Evolutionary conservation across 495 filamentous ascomycete species (phyloP).

Genomic region (Podospora pseudocomata): DNA sequence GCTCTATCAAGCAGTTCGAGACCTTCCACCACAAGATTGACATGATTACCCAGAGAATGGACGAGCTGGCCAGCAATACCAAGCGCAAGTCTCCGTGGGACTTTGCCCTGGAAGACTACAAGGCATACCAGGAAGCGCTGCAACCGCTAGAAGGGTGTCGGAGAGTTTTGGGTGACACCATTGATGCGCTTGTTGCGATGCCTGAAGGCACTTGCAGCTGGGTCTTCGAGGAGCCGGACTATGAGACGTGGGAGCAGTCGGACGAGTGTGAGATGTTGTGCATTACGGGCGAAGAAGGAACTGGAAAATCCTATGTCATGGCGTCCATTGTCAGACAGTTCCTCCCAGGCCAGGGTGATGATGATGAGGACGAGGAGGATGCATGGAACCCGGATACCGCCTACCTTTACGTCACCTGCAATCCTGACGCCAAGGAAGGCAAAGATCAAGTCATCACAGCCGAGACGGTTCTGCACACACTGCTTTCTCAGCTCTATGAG

Average conservation of each 20-base stretch:
- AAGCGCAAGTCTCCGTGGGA: conserved; percentile 30
- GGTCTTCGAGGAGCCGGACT: conserved; percentile 18
- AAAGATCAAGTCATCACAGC: conserved; percentile 8
- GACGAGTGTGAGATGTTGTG: conserved; percentile 13
- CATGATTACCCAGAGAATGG: conserved; percentile 8
- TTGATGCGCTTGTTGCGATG: conserved; percentile 22
- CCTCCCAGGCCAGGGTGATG: conserved; percentile 8
- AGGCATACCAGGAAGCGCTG: conserved; percentile 16
- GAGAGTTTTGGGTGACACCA: conserved; percentile 12
- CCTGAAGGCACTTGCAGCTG: conserved; percentile 24
- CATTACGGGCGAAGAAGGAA: conserved; percentile 24
- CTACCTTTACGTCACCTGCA: conserved; percentile 24
- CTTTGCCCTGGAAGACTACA: conserved; percentile 24
- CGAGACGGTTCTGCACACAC: conserved; percentile 22
- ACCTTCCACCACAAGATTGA: conserved; percentile 22
- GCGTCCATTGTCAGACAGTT: conserved; percentile 17
- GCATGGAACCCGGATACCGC: conserved; percentile 1
- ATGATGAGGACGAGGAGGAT: background rate
- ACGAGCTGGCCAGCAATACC: conserved; percentile 20
- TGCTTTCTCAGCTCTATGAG: conserved; percentile 20
- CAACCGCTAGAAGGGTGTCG: conserved; percentile 10
- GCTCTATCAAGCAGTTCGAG: conserved; percentile 20
- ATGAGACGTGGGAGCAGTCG: conserved; percentile 11
- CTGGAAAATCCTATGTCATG: conserved; percentile 24
- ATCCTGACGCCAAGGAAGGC: background rate